Evolutionary conservation across 305 asterid species (phyloP), one percentile per base, ranked within the genome.

Genomic region (Fraxinus sp.): DNA sequence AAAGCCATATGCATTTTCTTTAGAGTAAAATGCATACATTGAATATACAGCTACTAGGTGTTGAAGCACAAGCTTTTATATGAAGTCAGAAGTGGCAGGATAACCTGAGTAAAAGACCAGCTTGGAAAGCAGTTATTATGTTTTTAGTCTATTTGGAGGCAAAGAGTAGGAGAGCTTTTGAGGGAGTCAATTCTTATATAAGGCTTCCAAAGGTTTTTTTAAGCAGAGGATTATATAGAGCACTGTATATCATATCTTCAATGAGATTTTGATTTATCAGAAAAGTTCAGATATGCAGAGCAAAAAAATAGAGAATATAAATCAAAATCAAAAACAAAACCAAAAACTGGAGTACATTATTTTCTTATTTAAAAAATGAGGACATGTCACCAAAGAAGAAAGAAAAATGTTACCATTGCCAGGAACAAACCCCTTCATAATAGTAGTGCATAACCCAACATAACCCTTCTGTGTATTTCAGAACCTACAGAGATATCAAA

Each of bases 381-480:
- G 18, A 41, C 26, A 30, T 68, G 72, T 9, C 32, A 16, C 28
- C 70, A 66, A 81, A 55, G 84, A 81, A 2, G 44, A 35, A 81
- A 41, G 62, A 85, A 85, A 71, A 78, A 76, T 82, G 78, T 90
- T 92, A 89, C 98, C 99, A 97, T 74, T 92, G 93, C 99, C 99
- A 96, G 78, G 99, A 96, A 82, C 98, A 94, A 86, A 96, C 98
- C 49, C 99, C 99, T 90, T 96, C 99, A 76, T 94, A 96, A 81
- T 94, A 96, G 87, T 94, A 94, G 85, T 90, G 98, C 99, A 96
- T 93, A 83, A 96, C 99, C 99, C 99, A 97, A 87, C 99, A 97
- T 81, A 94, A 82, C 78, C 99, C 99, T 89, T 97, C 98, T 3
- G 93, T 88, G 88, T 97, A 97, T 86, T 90, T 97, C 79, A 88